phyloP scores from a whole-genome alignment of 805 yeast species.

The Hanseniaspora occidentalis region DNA sequence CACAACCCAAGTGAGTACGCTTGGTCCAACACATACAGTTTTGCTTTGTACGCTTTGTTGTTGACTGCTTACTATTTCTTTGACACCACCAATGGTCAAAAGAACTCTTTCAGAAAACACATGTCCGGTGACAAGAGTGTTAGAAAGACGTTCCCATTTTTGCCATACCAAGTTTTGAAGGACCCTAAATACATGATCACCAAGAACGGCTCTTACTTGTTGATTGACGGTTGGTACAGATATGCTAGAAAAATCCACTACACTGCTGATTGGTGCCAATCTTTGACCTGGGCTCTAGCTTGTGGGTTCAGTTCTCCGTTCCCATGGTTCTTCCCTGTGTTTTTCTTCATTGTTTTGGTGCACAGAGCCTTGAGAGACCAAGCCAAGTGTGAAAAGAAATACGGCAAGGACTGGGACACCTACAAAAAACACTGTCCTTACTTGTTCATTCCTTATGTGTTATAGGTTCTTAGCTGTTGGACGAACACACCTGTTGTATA shows the following conservation, averaged over 20 bases:
- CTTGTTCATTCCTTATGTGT: slow-evolving; percentile 79
- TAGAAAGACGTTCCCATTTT: slow-evolving; percentile 87
- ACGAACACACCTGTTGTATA: too few species aligned
- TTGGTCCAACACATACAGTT: slow-evolving; percentile 54
- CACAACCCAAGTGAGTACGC: slow-evolving; percentile 77
- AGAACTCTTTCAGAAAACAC: slow-evolving; percentile 77
- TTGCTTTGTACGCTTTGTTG: slow-evolving; percentile 41
- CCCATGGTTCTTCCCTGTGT: slow-evolving; percentile 93
- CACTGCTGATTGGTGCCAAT: slow-evolving; percentile 86
- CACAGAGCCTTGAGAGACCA: slow-evolving; percentile 88
- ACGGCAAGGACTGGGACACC: slow-evolving; percentile 88
- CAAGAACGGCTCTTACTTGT: slow-evolving; percentile 68
- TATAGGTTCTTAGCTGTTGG: too few species aligned
- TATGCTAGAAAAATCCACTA: slow-evolving; percentile 91
- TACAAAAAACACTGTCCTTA: slow-evolving; percentile 84
- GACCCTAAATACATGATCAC: slow-evolving; percentile 81
- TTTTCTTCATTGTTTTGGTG: slow-evolving; percentile 73
- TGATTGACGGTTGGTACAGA: slow-evolving; percentile 90
- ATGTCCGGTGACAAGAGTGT: slow-evolving; percentile 66
- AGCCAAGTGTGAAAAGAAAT: slow-evolving; percentile 71
- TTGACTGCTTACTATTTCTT: slow-evolving; percentile 77
- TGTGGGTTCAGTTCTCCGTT: slow-evolving; percentile 82
- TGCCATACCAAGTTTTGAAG: slow-evolving; percentile 71
- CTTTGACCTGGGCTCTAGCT: slow-evolving; percentile 81
- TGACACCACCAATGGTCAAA: slow-evolving; percentile 91